Conservation (phyloP, 192 early-diverging fungal genomes). For the Podila minutissima region DNA sequence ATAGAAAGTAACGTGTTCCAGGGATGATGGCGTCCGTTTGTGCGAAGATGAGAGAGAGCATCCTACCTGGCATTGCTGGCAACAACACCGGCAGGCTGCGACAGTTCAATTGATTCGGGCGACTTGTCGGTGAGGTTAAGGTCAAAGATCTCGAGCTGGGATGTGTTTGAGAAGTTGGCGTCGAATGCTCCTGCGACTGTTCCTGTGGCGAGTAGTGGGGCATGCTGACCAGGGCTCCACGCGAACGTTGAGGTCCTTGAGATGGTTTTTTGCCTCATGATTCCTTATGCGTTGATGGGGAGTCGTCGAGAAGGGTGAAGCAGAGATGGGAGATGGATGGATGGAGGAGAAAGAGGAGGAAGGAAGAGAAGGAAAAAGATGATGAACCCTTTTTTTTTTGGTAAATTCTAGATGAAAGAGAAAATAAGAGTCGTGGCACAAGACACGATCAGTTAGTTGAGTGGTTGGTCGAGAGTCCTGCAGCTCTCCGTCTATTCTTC, state of each 20-base stretch:
- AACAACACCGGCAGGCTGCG: slow-evolving; percentile 64
- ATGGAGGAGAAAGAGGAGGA: not conserved
- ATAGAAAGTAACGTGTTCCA: not conserved
- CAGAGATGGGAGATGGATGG: not conserved
- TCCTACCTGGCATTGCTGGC: slow-evolving; percentile 69
- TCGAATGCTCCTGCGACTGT: slow-evolving; percentile 97
- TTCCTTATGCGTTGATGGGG: slow-evolving; percentile 6
- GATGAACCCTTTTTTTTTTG: too few species aligned
- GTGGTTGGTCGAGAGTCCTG: too few species aligned
- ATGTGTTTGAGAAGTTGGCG: slow-evolving; percentile 90
- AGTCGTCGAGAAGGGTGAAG: not conserved
- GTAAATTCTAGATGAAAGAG: too few species aligned
- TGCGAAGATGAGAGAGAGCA: not conserved
- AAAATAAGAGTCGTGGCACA: too few species aligned
- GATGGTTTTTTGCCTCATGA: slow-evolving; percentile 68
- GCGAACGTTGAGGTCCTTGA: slow-evolving; percentile 89
- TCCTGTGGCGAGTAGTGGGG: slow-evolving; percentile 85
- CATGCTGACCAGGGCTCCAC: slow-evolving; percentile 84
- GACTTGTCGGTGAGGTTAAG: slow-evolving; percentile 63
- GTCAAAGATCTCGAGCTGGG: slow-evolving; percentile 90
- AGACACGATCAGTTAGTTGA: too few species aligned
- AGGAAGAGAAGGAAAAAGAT: not conserved
- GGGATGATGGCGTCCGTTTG: not conserved
- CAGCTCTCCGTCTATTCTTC: too few species aligned
- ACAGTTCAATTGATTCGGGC: slow-evolving; percentile 47